These are phyloP conservation scores for Vigna nakashimae DNA, from an alignment of 306 rosid genomes.

Conservation along the genomic window DNA sequence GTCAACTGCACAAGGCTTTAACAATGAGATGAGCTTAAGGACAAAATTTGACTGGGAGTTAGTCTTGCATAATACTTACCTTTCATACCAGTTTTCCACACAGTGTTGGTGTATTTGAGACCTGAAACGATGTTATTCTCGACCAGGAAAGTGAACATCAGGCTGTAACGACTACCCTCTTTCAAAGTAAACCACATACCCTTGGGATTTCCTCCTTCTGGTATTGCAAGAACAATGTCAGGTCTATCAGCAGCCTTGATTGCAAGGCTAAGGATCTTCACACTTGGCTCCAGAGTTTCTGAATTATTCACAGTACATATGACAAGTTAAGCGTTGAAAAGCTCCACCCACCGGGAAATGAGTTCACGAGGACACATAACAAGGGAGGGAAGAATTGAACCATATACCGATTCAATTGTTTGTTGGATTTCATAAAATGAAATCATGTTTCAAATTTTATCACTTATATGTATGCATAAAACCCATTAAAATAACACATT, in stretches of 20 bases:
- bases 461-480: neutral
- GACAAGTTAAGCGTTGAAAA: slow-evolving; percentile 5
- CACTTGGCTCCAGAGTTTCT: slow-evolving; percentile 92
- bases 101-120: slow-evolving; percentile 89
- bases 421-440: slow-evolving; percentile 38
- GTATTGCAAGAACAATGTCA: slow-evolving; percentile 80
- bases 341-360: slow-evolving; percentile 18
- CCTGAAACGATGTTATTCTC: slow-evolving; percentile 90
- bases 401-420: slow-evolving; percentile 23
- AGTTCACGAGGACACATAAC: slow-evolving; percentile 10
- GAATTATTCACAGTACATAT: slow-evolving; percentile 26
- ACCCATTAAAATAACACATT: slow-evolving; percentile 21
- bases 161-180: slow-evolving; percentile 93
- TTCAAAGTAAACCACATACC: slow-evolving; percentile 94
- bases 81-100: slow-evolving; percentile 90
- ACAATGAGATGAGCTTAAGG: slow-evolving; percentile 17
- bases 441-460: neutral
- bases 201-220: slow-evolving; percentile 80
- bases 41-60: slow-evolving; percentile 7
- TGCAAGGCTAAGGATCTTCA: slow-evolving; percentile 85
- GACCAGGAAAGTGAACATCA: slow-evolving; percentile 81
- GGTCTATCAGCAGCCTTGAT: slow-evolving; percentile 72
- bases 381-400: neutral
- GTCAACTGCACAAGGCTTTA: slow-evolving; percentile 68
- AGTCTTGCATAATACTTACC: slow-evolving; percentile 49